Conservation (phyloP, 176 grass and related monocot genomes). For the Raddia guianensis region DNA sequence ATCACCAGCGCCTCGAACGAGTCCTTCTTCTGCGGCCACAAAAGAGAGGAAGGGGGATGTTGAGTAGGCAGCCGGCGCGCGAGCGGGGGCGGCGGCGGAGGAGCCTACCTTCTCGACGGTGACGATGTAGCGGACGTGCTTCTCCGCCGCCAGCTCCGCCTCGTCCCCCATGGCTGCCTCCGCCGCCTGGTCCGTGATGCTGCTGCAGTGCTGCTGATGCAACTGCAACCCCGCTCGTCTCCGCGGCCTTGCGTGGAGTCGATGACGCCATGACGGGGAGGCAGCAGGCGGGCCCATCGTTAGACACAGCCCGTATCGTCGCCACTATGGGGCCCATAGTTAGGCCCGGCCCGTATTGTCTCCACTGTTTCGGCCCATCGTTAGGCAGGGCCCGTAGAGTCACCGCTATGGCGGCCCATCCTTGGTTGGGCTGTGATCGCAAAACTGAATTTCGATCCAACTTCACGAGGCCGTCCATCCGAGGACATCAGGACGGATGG, state of each 20-base stretch:
- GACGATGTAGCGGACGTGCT: constrained; percentile 84
- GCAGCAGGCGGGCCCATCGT: too few relatives aligned
- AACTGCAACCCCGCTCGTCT: background rate
- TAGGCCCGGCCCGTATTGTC: too few relatives aligned
- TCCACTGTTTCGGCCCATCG: too few relatives aligned
- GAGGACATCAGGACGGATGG: too few relatives aligned
- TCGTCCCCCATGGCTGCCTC: constrained; percentile 25
- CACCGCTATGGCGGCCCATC: too few relatives aligned
- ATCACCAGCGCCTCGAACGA: constrained; percentile 79
- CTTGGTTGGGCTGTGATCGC: too few relatives aligned
- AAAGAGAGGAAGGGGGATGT: background rate
- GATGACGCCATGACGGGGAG: background rate
- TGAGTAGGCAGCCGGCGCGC: background rate
- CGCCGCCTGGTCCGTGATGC: constrained; percentile 15
- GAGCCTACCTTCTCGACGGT: constrained; percentile 75
- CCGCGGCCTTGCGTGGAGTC: background rate
- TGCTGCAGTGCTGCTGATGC: too few relatives aligned
- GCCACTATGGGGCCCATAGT: too few relatives aligned
- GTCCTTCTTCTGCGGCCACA: constrained; percentile 65
- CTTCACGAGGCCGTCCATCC: too few relatives aligned
- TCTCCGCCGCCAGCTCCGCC: constrained; percentile 60
- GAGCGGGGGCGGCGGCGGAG: background rate
- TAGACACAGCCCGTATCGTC: too few relatives aligned
- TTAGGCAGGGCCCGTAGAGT: too few relatives aligned
- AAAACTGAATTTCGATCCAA: too few relatives aligned